A percentile compares a stretch with the other conserved stretches of the same genome.
Evolutionary conservation across 495 filamentous ascomycete species (phyloP).

Genomic region (Jackrogersella minutella): DNA sequence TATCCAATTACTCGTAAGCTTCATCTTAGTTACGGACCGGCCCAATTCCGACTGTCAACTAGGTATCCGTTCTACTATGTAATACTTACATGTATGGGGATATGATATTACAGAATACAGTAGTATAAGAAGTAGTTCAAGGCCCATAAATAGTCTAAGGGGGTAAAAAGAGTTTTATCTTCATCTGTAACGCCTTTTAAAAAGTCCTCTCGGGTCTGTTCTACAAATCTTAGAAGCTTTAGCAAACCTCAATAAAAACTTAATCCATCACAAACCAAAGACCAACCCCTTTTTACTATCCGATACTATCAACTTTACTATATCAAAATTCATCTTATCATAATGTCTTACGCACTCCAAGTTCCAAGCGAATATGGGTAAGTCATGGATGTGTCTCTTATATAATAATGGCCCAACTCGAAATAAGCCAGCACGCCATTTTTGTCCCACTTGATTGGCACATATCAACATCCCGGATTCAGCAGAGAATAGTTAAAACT

Average conservation of each 20-base stretch:
- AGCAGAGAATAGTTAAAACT: conserved; percentile 2
- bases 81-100: neutral
- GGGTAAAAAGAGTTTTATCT: conserved; percentile 4
- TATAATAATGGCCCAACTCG: no score
- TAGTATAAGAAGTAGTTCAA: neutral
- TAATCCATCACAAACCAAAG: neutral
- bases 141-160: conserved; percentile 15
- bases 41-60: neutral
- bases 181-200: conserved; percentile 1
- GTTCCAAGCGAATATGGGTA: conserved; percentile 56
- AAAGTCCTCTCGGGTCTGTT: neutral
- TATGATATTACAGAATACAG: neutral
- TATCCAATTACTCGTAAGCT: conserved; percentile 1
- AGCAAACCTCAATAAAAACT: neutral
- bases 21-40: neutral
- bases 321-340: conserved; percentile 1
- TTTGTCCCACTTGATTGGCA: conserved; percentile 15
- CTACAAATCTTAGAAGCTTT: neutral
- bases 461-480: neutral
- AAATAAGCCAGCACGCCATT: conserved; percentile 21
- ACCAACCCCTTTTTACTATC: no score
- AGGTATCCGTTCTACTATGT: neutral
- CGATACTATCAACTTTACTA: neutral
- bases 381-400: conserved; percentile 10
- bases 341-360: conserved; percentile 36